Base-by-base conservation (phyloP, 2,329 filamentous ascomycete species). In the Alternaria sp. region DNA sequence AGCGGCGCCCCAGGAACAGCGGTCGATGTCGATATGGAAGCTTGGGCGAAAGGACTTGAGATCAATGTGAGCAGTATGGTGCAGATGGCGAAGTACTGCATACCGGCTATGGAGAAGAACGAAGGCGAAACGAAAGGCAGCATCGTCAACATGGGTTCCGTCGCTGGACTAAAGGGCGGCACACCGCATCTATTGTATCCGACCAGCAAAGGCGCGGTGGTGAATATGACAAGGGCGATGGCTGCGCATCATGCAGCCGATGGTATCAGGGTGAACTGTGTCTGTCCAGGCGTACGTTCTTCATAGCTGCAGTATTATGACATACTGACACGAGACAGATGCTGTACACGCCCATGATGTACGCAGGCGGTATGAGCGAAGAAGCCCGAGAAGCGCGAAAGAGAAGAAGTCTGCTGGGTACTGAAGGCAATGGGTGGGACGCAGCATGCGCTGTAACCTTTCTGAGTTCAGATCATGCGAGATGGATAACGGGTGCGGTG, bases 31-130 rank as follows among this genome's bases (percentile, higher is more conserved):
- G 86, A 90, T 69, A 85, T 89, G 81, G 82, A 75, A 0, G 80
- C 82, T 11, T 91, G 87, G 87, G 81, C 84, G 0, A 82, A 81
- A 54, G 83, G 85, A 0, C 81, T 91, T 58, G 83, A 88, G 47
- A 79, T 90, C 50, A 91, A 91, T 69, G 86, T 91, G 5, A 84
- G 83, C 5, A 88, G 86, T 68, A 91, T 91, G 88, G 85, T 90
- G 28, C 80, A 86, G 58, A 90, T 91, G 87, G 81, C 82, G 17
- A 89, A 89, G 69, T 85, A 86, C 67, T 84, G 84, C 0, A 85
- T 91, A 28, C 89, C 88, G 0, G 84, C 80, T 4, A 91, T 91
- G 88, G 65, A 68, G 23, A 82, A 81, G 59, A 89, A 89, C 58
- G 81, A 84, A 36, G 70, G 60, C 71, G 79, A 57, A 15, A 75